Evolutionary conservation across 2,329 filamentous ascomycete species (phyloP), one percentile per base, ranked within the genome.

Genomic region (Aschersonia sp.): DNA sequence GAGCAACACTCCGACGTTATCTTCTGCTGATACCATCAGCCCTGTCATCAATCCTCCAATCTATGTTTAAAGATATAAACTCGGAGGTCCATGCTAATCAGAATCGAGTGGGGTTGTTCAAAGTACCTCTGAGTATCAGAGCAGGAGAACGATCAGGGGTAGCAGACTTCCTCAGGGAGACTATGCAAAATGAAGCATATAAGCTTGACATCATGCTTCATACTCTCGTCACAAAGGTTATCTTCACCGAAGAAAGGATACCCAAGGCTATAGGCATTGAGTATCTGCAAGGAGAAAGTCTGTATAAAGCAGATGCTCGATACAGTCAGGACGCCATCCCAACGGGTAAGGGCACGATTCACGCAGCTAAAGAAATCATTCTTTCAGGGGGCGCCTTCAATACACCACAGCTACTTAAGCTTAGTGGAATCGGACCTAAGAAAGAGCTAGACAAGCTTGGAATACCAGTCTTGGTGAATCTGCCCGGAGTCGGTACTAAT

Each of bases 61-160:
- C 12, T 12, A 4, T 38, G 35, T 38, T 38, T 12, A 38, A 12
- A 38, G 35, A 38, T 38, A 4, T 38, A 7, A 38, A 38, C 35
- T 38, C 35, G 12, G 35, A 38, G 7, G 7, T 38, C 12, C 35
- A 38, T 4, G 12, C 35, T 38, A 12, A 38, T 38, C 35, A 38
- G 35, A 38, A 12, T 7, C 35, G 35, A 38, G 3, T 2, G 7
- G 35, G 35, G 12, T 12, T 38, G 12, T 38, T 38, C 4, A 38
- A 38, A 38, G 4, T 38, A 38, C 2, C 35, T 38, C 12, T 38
- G 3, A 4, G 35, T 38, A 7, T 62, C 45, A 71, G 73, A 28
- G 68, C 61, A 31, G 68, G 71, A 5, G 61, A 72, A 5, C 70
- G 72, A 31, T 70, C 76, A 41, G 74, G 75, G 46, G 59, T 78